Base-by-base conservation (phyloP, 371 early-diverging fungal genomes). In the Mortierella sp. region DNA sequence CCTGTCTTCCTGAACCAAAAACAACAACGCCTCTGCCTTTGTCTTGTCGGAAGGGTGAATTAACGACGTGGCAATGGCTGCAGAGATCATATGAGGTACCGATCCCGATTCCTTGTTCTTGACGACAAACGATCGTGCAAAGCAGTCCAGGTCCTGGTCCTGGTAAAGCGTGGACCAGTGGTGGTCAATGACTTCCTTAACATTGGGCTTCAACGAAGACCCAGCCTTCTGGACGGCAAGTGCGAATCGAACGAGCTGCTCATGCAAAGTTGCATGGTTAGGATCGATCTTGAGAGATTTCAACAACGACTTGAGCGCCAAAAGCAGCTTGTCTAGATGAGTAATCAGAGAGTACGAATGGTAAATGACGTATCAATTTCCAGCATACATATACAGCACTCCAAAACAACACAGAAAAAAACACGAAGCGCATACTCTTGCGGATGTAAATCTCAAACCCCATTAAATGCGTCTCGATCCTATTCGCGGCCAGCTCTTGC, bases 391-490 rank as follows among this genome's bases (percentile, higher is more conserved):
- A 23, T 21, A n/a, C 3, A 37, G 15, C 27, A 53, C 32, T 15
- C 43, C 43, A 41, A 24, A 47, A 6, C 14, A 21, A 64, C 15
- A 4, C 17, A 6, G 28, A 1, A 27, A 7, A 8, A 3, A 26
- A 14, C 43, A 41, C 3, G 26, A 14, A 42, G 11, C 24, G 31
- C 37, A 70, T 61, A 87, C 85, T 81, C 82, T 92, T 93, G 53
- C 93, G 86, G 59, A 92, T 50, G 64, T 94, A 94, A 15, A 95
- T 88, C 57, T 91, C 91, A 66, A 89, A 89, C 19, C 89, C 91
- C 49, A 92, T 81, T 23, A 86, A 56, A 51, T 94, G 91, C 9
- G 90, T 88, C 60, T 91, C 88, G 17, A 84, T 73, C 15, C 75
- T 66, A 15, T 84, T 58, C 17, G 87, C 81, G 6, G 86, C 79